These are phyloP conservation scores for Alternaria sp. DNA, from an alignment of 2,329 filamentous ascomycete species.

Conservation along the genomic window DNA sequence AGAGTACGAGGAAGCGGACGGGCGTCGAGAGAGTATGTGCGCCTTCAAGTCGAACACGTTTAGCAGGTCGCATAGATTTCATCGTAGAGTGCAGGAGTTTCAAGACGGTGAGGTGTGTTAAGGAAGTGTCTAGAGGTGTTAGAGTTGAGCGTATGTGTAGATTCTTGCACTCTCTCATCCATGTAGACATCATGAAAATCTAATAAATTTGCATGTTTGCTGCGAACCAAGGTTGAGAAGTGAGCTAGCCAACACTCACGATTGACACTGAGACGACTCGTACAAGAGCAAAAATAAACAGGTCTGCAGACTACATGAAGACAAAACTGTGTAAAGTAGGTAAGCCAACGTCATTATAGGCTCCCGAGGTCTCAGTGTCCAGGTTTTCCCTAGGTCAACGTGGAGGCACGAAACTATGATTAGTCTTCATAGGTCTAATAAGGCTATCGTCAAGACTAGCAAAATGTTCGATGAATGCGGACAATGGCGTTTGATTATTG, in stretches of 20 bases:
- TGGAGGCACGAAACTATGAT: not conserved
- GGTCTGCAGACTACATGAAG: not conserved
- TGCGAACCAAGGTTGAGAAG: not conserved
- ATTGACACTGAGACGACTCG: not conserved
- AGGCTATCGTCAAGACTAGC: not conserved
- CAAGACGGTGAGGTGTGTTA: not conserved
- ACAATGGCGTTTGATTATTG: not conserved
- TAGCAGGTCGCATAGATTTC: not conserved
- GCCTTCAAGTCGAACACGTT: not conserved
- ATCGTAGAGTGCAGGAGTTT: not conserved
- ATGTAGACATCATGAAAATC: not conserved
- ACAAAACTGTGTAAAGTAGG: not conserved
- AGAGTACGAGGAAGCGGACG: conserved; percentile 48
- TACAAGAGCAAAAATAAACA: too few relatives aligned
- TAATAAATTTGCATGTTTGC: not conserved
- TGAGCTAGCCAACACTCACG: not conserved
- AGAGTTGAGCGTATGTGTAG: not conserved
- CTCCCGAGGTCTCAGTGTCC: not conserved
- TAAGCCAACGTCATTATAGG: not conserved
- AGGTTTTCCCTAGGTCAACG: not conserved
- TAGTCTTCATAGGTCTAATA: not conserved
- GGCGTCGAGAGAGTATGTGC: not conserved
- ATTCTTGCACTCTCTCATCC: not conserved
- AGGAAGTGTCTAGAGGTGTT: not conserved
- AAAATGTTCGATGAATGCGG: not conserved